Conservation (phyloP, 257 asterid genomes). For the Euphrasia confusa region DNA sequence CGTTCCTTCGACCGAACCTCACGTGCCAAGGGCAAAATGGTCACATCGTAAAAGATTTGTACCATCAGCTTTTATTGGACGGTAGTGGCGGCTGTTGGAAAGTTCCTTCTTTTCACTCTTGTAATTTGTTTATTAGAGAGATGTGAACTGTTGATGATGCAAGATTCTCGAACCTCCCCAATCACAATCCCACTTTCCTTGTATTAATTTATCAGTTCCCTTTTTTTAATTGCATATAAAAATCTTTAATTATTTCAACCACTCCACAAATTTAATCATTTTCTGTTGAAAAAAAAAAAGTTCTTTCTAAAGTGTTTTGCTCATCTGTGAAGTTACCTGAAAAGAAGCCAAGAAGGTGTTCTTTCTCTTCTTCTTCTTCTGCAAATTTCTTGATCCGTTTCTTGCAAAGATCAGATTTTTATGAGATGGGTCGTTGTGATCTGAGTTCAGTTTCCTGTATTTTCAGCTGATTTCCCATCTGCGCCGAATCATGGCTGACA, state of each 20-base stretch:
- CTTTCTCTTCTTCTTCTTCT: constrained; percentile 2
- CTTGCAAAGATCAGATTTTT: not conserved
- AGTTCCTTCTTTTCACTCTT: constrained; percentile 51
- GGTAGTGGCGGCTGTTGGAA: constrained; percentile 40
- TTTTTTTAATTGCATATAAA: constrained; percentile 30
- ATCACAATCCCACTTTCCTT: constrained; percentile 27
- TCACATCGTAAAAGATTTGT: constrained; percentile 18
- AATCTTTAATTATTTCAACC: constrained; percentile 39
- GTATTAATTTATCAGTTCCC: constrained; percentile 26
- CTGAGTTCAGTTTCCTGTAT: constrained; percentile 24
- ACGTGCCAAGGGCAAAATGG: constrained; percentile 34
- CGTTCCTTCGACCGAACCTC: not conserved
- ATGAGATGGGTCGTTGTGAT: constrained; percentile 12
- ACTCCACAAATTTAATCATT: constrained; percentile 32
- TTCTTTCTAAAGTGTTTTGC: constrained; percentile 28
- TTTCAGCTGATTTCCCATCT: constrained; percentile 27
- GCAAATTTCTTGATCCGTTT: not conserved
- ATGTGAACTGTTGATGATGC: constrained; percentile 36
- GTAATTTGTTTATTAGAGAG: too few species aligned
- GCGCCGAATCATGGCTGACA: constrained; percentile 20
- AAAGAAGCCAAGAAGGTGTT: constrained; percentile 24
- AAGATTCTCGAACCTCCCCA: constrained; percentile 49
- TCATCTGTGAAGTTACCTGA: constrained; percentile 36
- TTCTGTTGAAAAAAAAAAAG: constrained; percentile 21
- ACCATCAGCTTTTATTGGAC: constrained; percentile 35